Evolutionary conservation across 176 grass and related monocot species (phyloP).

Genomic region (Sorghum bicolor): DNA sequence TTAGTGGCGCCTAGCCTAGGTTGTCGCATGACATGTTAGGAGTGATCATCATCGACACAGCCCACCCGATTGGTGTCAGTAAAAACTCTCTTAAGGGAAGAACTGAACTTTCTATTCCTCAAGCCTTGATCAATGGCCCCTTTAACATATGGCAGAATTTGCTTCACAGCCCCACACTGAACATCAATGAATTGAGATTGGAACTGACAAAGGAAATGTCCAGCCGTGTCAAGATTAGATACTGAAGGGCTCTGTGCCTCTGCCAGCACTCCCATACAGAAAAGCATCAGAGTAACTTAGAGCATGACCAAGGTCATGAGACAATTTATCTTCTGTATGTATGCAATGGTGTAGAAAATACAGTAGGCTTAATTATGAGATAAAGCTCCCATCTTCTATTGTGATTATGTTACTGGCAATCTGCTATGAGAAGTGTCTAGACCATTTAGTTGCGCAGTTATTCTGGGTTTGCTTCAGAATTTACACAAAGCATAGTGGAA

Average conservation of each 20-base stretch:
- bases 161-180: neutral
- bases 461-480: neutral
- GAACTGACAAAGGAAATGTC: neutral
- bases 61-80: too few relatives aligned
- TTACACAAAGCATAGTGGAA: neutral
- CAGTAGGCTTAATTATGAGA: neutral
- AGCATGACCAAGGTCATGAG: neutral
- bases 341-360: neutral
- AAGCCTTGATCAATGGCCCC: neutral
- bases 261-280: neutral
- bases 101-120: neutral
- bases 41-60: too few relatives aligned
- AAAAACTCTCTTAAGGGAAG: too few relatives aligned
- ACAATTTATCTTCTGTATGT: neutral
- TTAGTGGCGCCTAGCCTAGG: too few relatives aligned
- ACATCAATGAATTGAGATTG: neutral
- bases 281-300: neutral
- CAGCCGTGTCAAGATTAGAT: neutral
- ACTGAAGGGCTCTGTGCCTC: neutral
- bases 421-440: neutral
- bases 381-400: neutral
- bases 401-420: neutral
- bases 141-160: neutral
- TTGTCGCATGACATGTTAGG: too few relatives aligned
- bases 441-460: neutral